Evolutionary conservation across 768 basidiomycete species (phyloP), one percentile per base, ranked within the genome.

Genomic region (Rhodotorula toruloides): DNA sequence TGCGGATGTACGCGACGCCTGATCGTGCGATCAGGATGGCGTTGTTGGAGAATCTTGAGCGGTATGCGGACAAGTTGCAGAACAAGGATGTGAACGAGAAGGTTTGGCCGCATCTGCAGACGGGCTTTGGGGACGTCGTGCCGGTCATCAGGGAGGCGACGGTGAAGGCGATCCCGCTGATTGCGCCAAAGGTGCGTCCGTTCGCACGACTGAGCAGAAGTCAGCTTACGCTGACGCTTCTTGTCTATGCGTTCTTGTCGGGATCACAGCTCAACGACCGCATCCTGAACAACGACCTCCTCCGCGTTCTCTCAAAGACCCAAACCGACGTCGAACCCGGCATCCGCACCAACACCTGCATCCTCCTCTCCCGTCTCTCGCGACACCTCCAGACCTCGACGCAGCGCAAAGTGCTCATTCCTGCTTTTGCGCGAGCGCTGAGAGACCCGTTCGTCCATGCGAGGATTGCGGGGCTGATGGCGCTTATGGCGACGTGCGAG

Each of bases 261-360:
- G 13, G 47, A 44, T 11, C 37, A 4, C 67, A 96, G 91, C 82
- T 99, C 56, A 88, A 81, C 55, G 92, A 96, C 70, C 87, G 94
- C 4, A 84, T 97, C 44, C 82, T 98, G 43, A 99, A 99, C 78
- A 99, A 98, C 73, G 96, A 99, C 67, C 85, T 99, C 27, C 84
- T 99, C 17, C 87, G 94, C 4, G 83, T 89, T 67, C 83, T 99
- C 31, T 94, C 94, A 4, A 90, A 90, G 74, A 87, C 90, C 79
- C 96, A 99, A 79, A 85, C 83, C 40, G 96, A 98, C 75, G 81
- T 87, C 1, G 96, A 99, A 78, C 84, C 93, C 6, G 93, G 92
- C 10, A 97, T 98, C 72, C 84, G 96, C 52, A 98, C 96, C 22
- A 98, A 98, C 74, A 96, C 96, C 0, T 94, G 91, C 74, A 97